These are phyloP conservation scores for Quercus glauca DNA, from an alignment of 306 rosid genomes.

Conservation along the genomic window DNA sequence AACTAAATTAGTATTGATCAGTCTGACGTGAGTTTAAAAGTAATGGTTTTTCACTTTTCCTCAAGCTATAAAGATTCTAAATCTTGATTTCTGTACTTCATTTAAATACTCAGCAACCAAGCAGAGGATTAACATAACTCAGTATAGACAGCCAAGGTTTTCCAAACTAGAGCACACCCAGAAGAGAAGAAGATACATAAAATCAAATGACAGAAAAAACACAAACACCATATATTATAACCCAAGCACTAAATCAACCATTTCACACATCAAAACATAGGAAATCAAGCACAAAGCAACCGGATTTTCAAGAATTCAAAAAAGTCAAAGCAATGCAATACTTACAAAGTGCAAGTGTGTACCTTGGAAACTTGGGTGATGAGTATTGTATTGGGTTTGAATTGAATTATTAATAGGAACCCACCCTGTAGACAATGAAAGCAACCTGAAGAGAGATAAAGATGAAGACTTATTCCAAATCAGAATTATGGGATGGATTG, in stretches of 20 bases:
- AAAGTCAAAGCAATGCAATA: slow-evolving; percentile 14
- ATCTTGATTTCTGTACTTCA: slow-evolving; percentile 6
- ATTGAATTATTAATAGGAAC: slow-evolving; percentile 16
- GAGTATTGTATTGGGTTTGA: slow-evolving; percentile 1
- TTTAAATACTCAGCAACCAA: slow-evolving; percentile 5
- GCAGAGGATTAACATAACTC: slow-evolving; percentile 26
- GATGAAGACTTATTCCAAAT: slow-evolving; percentile 16
- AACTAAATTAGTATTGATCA: no score
- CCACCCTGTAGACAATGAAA: not conserved
- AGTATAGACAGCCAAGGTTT: slow-evolving; percentile 12
- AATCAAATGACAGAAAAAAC: slow-evolving; percentile 7
- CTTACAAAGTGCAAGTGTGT: slow-evolving; percentile 9
- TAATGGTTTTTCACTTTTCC: not conserved
- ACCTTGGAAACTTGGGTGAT: slow-evolving; percentile 34
- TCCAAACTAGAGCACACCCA: slow-evolving; percentile 23
- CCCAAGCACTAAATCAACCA: slow-evolving; percentile 15
- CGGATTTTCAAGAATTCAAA: slow-evolving; percentile 26
- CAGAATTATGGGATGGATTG: slow-evolving; percentile 34
- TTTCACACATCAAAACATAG: slow-evolving; percentile 12
- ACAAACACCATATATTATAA: slow-evolving; percentile 25
- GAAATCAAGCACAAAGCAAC: slow-evolving; percentile 15
- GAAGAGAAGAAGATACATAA: slow-evolving; percentile 15
- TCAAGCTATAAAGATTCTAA: not conserved
- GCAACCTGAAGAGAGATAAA: slow-evolving; percentile 7
- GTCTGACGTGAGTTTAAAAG: no score